Evolutionary conservation across 257 asterid genomes (phyloP).

Genomic region (Mentha longifolia): DNA sequence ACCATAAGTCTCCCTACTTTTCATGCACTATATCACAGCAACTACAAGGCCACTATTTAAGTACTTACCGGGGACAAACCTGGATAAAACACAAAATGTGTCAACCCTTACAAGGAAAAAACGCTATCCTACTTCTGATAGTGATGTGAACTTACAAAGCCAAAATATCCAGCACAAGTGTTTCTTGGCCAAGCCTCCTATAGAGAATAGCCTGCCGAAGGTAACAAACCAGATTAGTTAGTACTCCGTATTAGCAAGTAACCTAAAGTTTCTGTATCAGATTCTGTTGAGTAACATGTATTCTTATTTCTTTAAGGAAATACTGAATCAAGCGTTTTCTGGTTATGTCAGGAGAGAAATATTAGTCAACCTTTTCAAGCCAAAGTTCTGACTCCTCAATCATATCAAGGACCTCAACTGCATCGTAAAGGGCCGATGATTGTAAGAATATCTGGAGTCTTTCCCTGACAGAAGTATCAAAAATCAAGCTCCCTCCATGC

Average conservation of each 20-base stretch:
- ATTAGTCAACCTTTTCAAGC: slow-evolving; percentile 81
- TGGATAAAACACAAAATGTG: neutral
- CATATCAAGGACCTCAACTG: slow-evolving; percentile 84
- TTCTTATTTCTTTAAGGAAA: slow-evolving; percentile 13
- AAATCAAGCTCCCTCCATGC: slow-evolving; percentile 50
- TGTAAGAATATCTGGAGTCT: slow-evolving; percentile 83
- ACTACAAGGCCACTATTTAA: neutral
- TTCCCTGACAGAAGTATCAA: slow-evolving; percentile 80
- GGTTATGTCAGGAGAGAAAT: slow-evolving; percentile 8
- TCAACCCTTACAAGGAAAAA: neutral
- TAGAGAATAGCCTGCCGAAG: slow-evolving; percentile 89
- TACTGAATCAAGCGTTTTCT: slow-evolving; percentile 18
- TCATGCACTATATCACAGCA: slow-evolving; percentile 8
- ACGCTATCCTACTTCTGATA: neutral
- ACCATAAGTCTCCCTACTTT: neutral
- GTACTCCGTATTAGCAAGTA: neutral
- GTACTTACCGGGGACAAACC: neutral
- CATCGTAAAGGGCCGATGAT: slow-evolving; percentile 89
- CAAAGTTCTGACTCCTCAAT: slow-evolving; percentile 89
- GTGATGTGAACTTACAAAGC: slow-evolving; percentile 70
- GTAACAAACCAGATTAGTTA: slow-evolving; percentile 32
- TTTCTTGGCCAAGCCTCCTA: slow-evolving; percentile 95
- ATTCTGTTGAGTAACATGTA: slow-evolving; percentile 26
- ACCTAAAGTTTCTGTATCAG: slow-evolving; percentile 2
- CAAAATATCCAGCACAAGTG: slow-evolving; percentile 78